Base-by-base conservation (phyloP, 2,329 filamentous ascomycete species). In the Pestalotiopsis sp. region DNA sequence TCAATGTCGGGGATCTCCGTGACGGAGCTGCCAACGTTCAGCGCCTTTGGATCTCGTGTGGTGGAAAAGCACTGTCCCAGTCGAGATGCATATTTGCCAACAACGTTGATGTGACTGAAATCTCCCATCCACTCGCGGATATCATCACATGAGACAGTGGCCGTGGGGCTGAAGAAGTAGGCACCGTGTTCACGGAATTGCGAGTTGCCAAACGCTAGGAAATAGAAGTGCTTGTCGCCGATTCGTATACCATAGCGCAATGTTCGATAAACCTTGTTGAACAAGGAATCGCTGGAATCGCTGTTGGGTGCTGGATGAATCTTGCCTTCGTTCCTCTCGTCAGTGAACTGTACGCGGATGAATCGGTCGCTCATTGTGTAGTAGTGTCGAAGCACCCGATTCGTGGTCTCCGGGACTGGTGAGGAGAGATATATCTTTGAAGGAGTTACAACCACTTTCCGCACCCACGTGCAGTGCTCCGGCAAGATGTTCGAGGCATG, bases 1-100 rank as follows among this genome's bases (percentile, higher is more conserved):
- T 90, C 83, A 23, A 98, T 87, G 72, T 98, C 96, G 0, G 85
- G 79, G 39, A 95, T 93, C 3, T 83, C 88, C 4, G 84, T 83
- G 13, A 87, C 83, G 31, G 88, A 78, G 1, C 85, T 83, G 0
- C 88, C 88, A 6, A 91, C 87, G 0, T 85, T 86, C 25, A 90
- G 88, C 17, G 89, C 86, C 36, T 84, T 85, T 57, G 97, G 90
- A 12, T 92, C 90, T 69, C 93, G 85, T 0, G 96, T 99, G 0
- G 95, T 98, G 0, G 96, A 98, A 77, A 99, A 98, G 77, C 95
- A 98, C 80, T 98, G 96, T 0, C 96, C 96, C 20, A 98, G 84
- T 36, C 96, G 89, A 36, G 96, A 94, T 62, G 94, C 93, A 77
- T 95, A 93, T 75, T 97, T 98, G 38, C 95, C 95, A n/a, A 97